Conservation (phyloP, 2,329 filamentous ascomycete species). For the Claviceps arundinis region DNA sequence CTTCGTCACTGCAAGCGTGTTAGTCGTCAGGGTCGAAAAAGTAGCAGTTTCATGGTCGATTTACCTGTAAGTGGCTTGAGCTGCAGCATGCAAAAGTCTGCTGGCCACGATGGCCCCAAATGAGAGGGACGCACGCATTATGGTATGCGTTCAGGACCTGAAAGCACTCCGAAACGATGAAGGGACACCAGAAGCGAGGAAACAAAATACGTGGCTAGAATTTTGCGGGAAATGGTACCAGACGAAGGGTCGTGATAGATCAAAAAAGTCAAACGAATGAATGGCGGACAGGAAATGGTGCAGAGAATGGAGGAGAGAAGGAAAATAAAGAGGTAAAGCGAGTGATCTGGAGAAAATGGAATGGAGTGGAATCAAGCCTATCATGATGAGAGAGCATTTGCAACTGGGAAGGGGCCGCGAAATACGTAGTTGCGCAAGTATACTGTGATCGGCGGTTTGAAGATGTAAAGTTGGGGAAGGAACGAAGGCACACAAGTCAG, state of each 20-base stretch:
- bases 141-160: conserved; percentile 7
- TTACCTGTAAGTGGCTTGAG: conserved; percentile 22
- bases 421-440: not conserved
- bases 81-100: conserved; percentile 19
- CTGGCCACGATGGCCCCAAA: conserved; percentile 23
- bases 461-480: not conserved
- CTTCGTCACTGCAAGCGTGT: conserved; percentile 6
- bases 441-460: not conserved
- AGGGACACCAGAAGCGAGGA: not conserved
- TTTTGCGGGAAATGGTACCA: conserved; percentile 1
- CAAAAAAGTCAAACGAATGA: conserved; percentile 4
- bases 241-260: conserved; percentile 2
- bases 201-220: conserved; percentile 4
- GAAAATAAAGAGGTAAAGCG: too few relatives aligned
- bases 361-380: not conserved
- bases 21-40: not conserved
- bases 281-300: not conserved
- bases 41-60: conserved; percentile 2
- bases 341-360: not conserved
- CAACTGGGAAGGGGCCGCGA: not conserved
- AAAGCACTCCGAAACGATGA: not conserved
- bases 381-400: not conserved
- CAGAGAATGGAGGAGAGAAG: not conserved
- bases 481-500: not conserved
- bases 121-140: conserved; percentile 26